A percentile compares a stretch with the other conserved stretches of the same genome.
phyloP scores from a whole-genome alignment of 148 eudicot species.

The Heliosperma pusillum region DNA sequence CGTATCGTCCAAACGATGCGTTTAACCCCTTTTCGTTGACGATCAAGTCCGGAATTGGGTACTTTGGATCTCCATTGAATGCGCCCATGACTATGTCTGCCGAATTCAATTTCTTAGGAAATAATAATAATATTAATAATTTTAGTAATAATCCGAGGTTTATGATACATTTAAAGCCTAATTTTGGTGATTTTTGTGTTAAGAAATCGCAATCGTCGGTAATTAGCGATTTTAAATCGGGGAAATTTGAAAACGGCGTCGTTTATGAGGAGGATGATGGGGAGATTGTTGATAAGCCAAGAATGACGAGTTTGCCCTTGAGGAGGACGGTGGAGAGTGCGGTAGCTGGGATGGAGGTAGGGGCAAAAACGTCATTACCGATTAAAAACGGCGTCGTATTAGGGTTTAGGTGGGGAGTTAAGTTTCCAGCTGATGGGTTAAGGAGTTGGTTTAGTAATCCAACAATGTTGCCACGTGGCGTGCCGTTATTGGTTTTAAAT shows the following conservation, averaged over 20 bases:
- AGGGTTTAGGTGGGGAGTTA: conserved; percentile 78
- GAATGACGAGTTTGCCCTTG: conserved; percentile 28
- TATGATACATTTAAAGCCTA: conserved; percentile 65
- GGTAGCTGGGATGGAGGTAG: conserved; percentile 46
- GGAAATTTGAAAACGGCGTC: conserved; percentile 15
- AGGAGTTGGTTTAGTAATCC: conserved; percentile 20
- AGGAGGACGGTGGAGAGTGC: conserved; percentile 27
- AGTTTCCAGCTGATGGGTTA: conserved; percentile 42
- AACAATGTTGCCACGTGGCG: conserved; percentile 35
- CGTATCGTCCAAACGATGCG: conserved; percentile 77
- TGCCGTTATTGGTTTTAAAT: conserved; percentile 58
- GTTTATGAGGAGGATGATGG: conserved; percentile 32
- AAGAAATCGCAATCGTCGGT: conserved; percentile 56
- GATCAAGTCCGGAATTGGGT: conserved; percentile 66
- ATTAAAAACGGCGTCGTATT: conserved; percentile 51
- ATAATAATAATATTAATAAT: neutral
- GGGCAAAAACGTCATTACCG: conserved; percentile 63
- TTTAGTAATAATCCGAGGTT: conserved; percentile 47
- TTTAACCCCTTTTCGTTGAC: conserved; percentile 55
- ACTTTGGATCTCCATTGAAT: conserved; percentile 60
- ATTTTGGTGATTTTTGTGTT: conserved; percentile 62
- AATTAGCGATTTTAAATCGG: conserved; percentile 11
- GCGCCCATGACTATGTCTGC: conserved; percentile 82
- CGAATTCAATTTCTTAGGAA: conserved; percentile 53
- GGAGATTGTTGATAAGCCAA: conserved; percentile 32